Evolutionary conservation across 495 filamentous ascomycete species (phyloP).

Genomic region (Clavariopsis aquatica): DNA sequence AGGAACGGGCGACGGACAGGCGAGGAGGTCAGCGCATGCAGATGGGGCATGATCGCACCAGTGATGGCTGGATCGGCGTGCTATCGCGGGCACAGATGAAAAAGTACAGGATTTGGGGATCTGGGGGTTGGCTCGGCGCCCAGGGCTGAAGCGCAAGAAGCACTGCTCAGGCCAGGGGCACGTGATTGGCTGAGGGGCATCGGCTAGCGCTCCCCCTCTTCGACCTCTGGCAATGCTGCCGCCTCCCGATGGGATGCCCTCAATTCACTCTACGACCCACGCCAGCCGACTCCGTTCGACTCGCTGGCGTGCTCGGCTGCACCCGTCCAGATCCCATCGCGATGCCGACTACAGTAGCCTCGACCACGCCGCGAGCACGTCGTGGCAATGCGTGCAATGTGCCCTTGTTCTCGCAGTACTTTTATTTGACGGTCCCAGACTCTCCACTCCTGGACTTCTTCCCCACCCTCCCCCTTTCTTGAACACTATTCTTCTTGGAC

Average conservation of each 20-base stretch:
- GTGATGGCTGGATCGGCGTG: conserved; percentile 10
- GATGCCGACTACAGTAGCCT: not conserved
- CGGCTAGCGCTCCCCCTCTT: not conserved
- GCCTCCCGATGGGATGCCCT: not conserved
- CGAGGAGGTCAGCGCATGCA: conserved; percentile 1
- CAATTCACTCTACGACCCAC: not conserved
- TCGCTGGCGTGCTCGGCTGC: not conserved
- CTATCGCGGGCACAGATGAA: not conserved
- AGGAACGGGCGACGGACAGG: not conserved
- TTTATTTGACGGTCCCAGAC: not conserved
- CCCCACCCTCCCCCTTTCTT: not conserved
- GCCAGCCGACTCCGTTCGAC: not conserved
- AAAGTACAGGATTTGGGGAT: not conserved
- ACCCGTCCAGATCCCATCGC: not conserved
- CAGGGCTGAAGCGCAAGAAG: conserved; percentile 8
- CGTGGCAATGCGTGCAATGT: conserved; percentile 7
- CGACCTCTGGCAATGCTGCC: not conserved
- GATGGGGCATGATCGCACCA: conserved; percentile 2
- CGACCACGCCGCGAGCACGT: not conserved
- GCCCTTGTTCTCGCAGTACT: not conserved
- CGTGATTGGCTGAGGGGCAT: not conserved
- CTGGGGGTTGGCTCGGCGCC: not conserved
- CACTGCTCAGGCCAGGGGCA: not conserved
- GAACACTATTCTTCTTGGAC: not conserved
- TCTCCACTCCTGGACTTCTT: not conserved